phyloP scores from a whole-genome alignment of 2,329 filamentous ascomycete genomes.

The Nemania sp. region DNA sequence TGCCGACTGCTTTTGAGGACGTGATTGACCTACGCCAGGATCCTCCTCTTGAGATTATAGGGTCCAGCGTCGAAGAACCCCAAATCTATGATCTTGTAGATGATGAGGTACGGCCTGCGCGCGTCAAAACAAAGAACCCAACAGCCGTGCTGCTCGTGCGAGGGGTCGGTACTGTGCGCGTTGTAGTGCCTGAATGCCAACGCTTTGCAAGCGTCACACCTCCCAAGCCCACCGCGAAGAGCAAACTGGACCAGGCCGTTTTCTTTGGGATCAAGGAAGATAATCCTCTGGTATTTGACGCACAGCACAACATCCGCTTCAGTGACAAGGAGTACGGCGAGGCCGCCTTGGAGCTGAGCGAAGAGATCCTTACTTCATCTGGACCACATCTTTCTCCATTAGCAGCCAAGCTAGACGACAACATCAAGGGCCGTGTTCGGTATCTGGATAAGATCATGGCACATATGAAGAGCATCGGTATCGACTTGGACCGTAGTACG shows the following conservation, averaged over 20 bases:
- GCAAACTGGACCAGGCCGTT: conserved; percentile 90
- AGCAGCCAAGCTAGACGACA: conserved; percentile 78
- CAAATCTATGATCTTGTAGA: conserved; percentile 40
- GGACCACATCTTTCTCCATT: conserved; percentile 74
- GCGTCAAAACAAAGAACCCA: conserved; percentile 64
- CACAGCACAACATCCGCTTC: conserved; percentile 69
- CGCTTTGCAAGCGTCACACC: conserved; percentile 62
- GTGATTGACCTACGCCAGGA: conserved; percentile 77
- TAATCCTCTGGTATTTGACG: conserved; percentile 86
- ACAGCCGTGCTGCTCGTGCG: conserved; percentile 65
- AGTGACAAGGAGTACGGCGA: conserved; percentile 70
- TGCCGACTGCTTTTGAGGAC: conserved; percentile 79
- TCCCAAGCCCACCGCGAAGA: conserved; percentile 75
- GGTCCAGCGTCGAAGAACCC: conserved; percentile 68
- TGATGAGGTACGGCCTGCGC: conserved; percentile 56
- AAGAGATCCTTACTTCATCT: conserved; percentile 78
- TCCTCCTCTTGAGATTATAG: conserved; percentile 65
- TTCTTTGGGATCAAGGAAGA: conserved; percentile 84
- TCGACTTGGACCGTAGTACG: conserved; percentile 67
- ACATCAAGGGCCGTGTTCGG: conserved; percentile 72
- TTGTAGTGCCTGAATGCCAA: conserved; percentile 62
- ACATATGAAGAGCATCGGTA: conserved; percentile 69
- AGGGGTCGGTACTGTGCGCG: conserved; percentile 64
- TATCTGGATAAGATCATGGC: conserved; percentile 76
- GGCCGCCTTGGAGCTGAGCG: conserved; percentile 78